Evolutionary conservation across 2,329 filamentous ascomycete genomes (phyloP).

Genomic region (Colletotrichum cuscutae): DNA sequence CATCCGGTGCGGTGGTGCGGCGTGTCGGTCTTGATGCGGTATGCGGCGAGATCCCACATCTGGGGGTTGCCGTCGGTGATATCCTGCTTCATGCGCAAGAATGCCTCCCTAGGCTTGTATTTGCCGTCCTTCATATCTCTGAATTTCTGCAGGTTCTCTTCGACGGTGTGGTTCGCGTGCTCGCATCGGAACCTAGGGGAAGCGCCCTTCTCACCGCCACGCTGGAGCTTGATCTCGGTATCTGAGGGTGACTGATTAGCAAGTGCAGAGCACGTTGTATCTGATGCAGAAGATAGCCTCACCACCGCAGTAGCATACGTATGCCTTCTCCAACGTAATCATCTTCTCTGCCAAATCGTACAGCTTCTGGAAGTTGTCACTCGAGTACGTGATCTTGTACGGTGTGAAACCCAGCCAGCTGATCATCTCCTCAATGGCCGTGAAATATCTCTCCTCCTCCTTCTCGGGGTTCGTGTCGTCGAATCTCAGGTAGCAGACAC

Average conservation of each 20-base stretch:
- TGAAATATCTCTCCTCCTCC: slow-evolving; percentile 90
- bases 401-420: slow-evolving; percentile 76
- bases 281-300: slow-evolving; percentile 23
- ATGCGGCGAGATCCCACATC: slow-evolving; percentile 96
- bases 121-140: slow-evolving; percentile 91
- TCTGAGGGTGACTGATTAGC: slow-evolving; percentile 53
- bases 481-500: slow-evolving; percentile 73
- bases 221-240: slow-evolving; percentile 85
- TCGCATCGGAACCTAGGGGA: slow-evolving; percentile 80
- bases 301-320: slow-evolving; percentile 88
- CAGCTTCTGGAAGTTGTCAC: slow-evolving; percentile 88
- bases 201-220: slow-evolving; percentile 78
- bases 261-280: too few species aligned
- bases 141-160: slow-evolving; percentile 85
- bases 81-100: slow-evolving; percentile 93
- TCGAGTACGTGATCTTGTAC: slow-evolving; percentile 81
- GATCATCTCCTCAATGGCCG: slow-evolving; percentile 88
- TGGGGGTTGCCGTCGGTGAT: slow-evolving; percentile 87
- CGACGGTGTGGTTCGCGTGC: slow-evolving; percentile 79
- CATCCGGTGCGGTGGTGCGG: slow-evolving; percentile 83
- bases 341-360: slow-evolving; percentile 91
- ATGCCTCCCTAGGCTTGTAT: slow-evolving; percentile 85
- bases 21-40: slow-evolving; percentile 78
- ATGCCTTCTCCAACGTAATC: slow-evolving; percentile 75
- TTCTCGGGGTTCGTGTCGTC: slow-evolving; percentile 97